A percentile compares a stretch with the other conserved stretches of the same genome.
Evolutionary conservation across 805 yeast species (phyloP).

Genomic region (Wickerhamiella cacticola): DNA sequence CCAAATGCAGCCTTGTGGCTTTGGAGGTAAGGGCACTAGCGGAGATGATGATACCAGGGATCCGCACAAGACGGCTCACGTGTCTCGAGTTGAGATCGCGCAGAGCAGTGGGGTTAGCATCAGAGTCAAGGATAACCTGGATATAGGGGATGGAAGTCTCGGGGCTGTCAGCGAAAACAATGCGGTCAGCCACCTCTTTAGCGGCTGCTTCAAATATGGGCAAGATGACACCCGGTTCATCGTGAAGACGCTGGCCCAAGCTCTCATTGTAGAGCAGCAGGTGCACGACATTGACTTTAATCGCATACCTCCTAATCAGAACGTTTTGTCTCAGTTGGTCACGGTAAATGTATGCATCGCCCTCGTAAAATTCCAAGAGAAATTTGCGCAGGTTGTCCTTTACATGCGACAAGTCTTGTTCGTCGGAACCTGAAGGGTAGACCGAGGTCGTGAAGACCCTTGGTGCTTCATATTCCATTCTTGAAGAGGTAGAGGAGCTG

Average conservation of each 20-base stretch:
- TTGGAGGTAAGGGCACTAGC: conserved; percentile 81
- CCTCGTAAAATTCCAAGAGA: conserved; percentile 72
- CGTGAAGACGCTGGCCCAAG: conserved; percentile 67
- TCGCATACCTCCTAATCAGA: conserved; percentile 56
- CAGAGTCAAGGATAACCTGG: conserved; percentile 66
- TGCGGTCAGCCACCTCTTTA: conserved; percentile 59
- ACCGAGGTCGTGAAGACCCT: conserved; percentile 51
- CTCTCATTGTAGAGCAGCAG: conserved; percentile 81
- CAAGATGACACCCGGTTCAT: conserved; percentile 78
- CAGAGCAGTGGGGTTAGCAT: conserved; percentile 58
- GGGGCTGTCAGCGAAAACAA: conserved; percentile 26
- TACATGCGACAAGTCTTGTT: conserved; percentile 28
- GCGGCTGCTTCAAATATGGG: conserved; percentile 63
- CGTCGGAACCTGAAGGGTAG: conserved; percentile 53
- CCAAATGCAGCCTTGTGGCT: conserved; percentile 69
- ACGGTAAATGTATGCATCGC: conserved; percentile 66
- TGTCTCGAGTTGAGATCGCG: conserved; percentile 78
- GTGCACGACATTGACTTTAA: conserved; percentile 72
- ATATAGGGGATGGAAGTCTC: conserved; percentile 51
- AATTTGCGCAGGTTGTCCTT: conserved; percentile 52
- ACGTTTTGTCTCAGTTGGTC: conserved; percentile 85
- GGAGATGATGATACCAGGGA: conserved; percentile 87
- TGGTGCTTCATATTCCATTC: conserved; percentile 32
- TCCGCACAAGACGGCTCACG: conserved; percentile 77
- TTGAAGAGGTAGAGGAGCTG: conserved; percentile 5